phyloP scores from a whole-genome alignment of 2,329 filamentous ascomycete species.

The Ophiocordyceps camponoti-leonardi region DNA sequence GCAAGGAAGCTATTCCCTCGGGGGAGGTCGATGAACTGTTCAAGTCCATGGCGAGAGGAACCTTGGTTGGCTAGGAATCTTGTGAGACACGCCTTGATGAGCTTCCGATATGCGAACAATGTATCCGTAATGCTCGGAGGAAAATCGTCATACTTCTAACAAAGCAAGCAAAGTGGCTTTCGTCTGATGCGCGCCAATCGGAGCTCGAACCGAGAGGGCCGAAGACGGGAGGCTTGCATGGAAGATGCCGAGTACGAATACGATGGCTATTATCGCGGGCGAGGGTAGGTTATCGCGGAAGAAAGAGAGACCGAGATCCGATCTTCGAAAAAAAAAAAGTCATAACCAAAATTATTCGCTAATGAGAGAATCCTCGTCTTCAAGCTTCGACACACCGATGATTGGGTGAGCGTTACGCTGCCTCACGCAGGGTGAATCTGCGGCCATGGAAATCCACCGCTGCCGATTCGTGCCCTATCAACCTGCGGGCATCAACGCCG shows the following conservation, averaged over 20 bases:
- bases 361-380: neutral
- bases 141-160: too few relatives aligned
- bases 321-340: neutral
- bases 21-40: conserved; percentile 49
- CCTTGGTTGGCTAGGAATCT: too few relatives aligned
- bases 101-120: too few relatives aligned
- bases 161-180: too few relatives aligned
- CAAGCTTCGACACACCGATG: neutral
- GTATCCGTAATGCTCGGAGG: too few relatives aligned
- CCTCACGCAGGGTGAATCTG: neutral
- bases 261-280: too few relatives aligned
- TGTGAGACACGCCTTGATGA: too few relatives aligned
- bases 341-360: neutral
- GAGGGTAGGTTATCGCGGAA: neutral
- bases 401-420: neutral
- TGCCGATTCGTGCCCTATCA: conserved; percentile 92
- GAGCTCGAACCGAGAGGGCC: neutral
- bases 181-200: neutral
- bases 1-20: conserved; percentile 65
- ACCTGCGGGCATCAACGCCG: conserved; percentile 78
- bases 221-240: neutral
- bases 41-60: conserved; percentile 35
- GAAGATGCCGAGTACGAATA: too few relatives aligned
- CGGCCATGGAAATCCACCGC: conserved; percentile 80
- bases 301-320: neutral